Evolutionary conservation across 305 asterid species (phyloP), one percentile per base, ranked within the genome.

Genomic region (Coffea humblotiana): DNA sequence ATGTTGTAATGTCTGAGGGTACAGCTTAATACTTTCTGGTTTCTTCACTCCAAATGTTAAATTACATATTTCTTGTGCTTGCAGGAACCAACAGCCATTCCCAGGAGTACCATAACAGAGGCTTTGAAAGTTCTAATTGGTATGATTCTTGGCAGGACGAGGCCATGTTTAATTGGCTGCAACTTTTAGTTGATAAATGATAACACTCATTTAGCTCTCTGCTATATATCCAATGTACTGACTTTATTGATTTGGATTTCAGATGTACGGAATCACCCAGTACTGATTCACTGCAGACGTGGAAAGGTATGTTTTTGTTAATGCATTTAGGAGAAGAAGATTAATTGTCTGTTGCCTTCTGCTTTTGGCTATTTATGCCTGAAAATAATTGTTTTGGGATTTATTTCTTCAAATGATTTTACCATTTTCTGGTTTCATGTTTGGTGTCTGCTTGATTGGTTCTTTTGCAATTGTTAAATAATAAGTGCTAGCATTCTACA

Each of bases 251-350:
- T 49, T 77, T 68, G 58, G 19, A 37, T 67, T 77, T 32, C 77
- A 88, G 91, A 88, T 69, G 88, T 86, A 65, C 79, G 91, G 76
- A 88, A 86, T 19, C 91, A 88, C 83, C 91, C 91, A 16, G 74
- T 86, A 72, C 82, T 88, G 69, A 88, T 88, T 75, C 91, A 88
- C 61, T 86, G 91, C 84, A 83, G 80, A 79, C 87, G 90, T 12
- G 90, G 91, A 75, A 88, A 84, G 90, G 91, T 88, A 80, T 21
- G n/a, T 27, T 78, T 49, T 35, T 10, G 2, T 45, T 37, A 35
- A 1, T 72, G 45, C 63, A 7, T 1, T 71, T 8, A 21, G 11
- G 67, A 49, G 27, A 35, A 25, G 21, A 25, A 58, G 54, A 29
- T 25, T n/a, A n/a, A 4, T 3, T 13, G 6, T 64, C 0, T 51